Base-by-base conservation (phyloP, 2,329 filamentous ascomycete genomes). In the Arthroderma sp. region DNA sequence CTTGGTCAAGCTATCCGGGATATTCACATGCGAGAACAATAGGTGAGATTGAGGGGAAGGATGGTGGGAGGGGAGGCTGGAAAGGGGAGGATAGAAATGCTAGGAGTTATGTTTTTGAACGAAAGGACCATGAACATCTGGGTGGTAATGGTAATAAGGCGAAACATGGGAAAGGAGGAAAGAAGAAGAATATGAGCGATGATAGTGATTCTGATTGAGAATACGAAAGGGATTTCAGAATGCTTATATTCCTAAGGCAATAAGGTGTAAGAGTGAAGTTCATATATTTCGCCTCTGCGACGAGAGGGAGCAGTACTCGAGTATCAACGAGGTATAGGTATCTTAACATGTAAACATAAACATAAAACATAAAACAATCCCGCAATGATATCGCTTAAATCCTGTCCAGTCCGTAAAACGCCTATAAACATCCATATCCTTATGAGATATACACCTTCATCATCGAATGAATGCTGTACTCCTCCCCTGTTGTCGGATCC, bases 371-470 rank as follows among this genome's bases (percentile, higher is more conserved):
- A 22, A 22, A 22, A 22, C 15, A 22, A 22, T 22, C 15, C 15
- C 15, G 3, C 3, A 22, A 22, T 22, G 3, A 22, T 22, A 22
- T 22, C 15, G 15, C 15, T 22, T 22, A 22, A 22, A 22, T 22
- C 15, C 15, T 22, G 15, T 22, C 15, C 15, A 22, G 15, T 22
- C 15, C 15, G 15, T 22, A 22, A 22, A 22, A 22, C 15, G 15
- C 15, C 15, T 22, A 22, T 22, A 22, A 22, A 22, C 15, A 22
- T 3, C 15, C 15, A 22, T 5, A 15, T 29, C 9, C 22, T 57
- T 67, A 94, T 44, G 85, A 85, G 48, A 96, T 94, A 60, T 81
- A 98, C 22, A 96, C 87, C 69, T 93, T 95, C 69, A 83, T 83
- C 47, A 91, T 67, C 45, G 77, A 70, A 1, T 72, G 70, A 43